phyloP scores from a whole-genome alignment of 1,139 yeast species.

The Waltiozyma sp. region DNA sequence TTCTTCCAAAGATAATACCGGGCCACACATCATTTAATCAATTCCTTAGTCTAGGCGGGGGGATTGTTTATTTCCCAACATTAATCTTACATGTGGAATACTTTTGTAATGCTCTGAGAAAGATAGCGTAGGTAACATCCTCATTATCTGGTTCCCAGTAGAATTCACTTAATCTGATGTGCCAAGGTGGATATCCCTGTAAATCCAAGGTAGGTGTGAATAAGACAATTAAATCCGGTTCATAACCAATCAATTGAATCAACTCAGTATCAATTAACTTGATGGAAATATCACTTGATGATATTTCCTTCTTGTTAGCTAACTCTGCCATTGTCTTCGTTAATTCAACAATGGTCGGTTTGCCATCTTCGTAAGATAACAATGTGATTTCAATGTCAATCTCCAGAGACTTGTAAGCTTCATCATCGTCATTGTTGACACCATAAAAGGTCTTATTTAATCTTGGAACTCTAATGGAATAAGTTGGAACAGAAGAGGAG shows the following conservation, averaged over 20 bases:
- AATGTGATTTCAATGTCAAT: conserved; percentile 55
- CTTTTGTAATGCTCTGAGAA: conserved; percentile 70
- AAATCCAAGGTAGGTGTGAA: conserved; percentile 82
- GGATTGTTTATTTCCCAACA: conserved; percentile 50
- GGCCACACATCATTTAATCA: too few species aligned
- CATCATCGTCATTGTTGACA: conserved; percentile 24
- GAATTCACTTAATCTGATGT: conserved; percentile 77
- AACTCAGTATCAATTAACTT: conserved; percentile 68
- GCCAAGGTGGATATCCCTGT: conserved; percentile 98
- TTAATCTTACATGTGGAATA: conserved; percentile 77
- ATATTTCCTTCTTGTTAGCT: conserved; percentile 50
- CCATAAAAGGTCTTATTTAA: conserved; percentile 38
- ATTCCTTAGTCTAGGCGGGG: too few species aligned
- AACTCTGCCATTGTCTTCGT: conserved; percentile 79
- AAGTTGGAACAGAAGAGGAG: conserved; percentile 51
- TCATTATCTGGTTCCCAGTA: conserved; percentile 84
- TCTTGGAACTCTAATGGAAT: conserved; percentile 52
- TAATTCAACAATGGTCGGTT: conserved; percentile 79
- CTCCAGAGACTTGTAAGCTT: conserved; percentile 17
- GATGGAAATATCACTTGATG: conserved; percentile 59
- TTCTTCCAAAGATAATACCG: too few species aligned
- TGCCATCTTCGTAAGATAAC: conserved; percentile 72
- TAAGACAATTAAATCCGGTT: conserved; percentile 78
- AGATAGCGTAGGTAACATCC: conserved; percentile 74
- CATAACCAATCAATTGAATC: conserved; percentile 67